Base-by-base conservation (phyloP, 1,284 basidiomycete species). In the Hemileia vastatrix region DNA sequence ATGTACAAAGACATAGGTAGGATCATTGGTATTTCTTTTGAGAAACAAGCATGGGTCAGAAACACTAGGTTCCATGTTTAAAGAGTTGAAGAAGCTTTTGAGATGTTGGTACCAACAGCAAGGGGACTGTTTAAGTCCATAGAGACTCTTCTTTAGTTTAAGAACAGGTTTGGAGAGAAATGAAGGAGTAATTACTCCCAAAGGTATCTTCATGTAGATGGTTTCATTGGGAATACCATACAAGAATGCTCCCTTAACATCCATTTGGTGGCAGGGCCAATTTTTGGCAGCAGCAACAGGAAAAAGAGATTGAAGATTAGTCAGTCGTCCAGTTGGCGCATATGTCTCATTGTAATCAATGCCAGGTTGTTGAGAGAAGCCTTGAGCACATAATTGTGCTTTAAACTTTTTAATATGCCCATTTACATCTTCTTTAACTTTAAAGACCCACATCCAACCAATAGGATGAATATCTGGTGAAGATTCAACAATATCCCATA, bases 261-360 rank as follows among this genome's bases (percentile, higher is more conserved):
- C 52, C 52, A 54, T 54, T 9, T 54, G 52, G 15, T 54, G 52
- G 21, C 33, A 36, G n/a, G 33, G 27, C 4, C 6, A 18, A 48
- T 8, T 48, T 48, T 75, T 48, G 2, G 55, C 9, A 1, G 78
- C 74, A 4, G 78, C 77, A 1, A 80, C 62, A 0, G 78, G 71
- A 0, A 80, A 68, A 2, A 80, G 57, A 1, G 74, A 59, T 0
- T 75, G 65, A n/a, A 79, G 72, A 0, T 77, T 75, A 0, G 72
- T 59, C 1, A 77, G 70, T 15, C 72, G 70, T 4, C 75, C 76
- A 0, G 80, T 74, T 0, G 79, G 80, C 0, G 78, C 69, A 57
- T 72, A 80, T 0, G 77, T 80, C 33, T 80, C 71, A 19, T 76
- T 72, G 65, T 78, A 81, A 63, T 82, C 77, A 0, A 78, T 49